A percentile compares a stretch with the other conserved stretches of the same genome.
Conservation (phyloP, 2,329 filamentous ascomycete genomes). For the Neophaeococcomyces aloes region DNA sequence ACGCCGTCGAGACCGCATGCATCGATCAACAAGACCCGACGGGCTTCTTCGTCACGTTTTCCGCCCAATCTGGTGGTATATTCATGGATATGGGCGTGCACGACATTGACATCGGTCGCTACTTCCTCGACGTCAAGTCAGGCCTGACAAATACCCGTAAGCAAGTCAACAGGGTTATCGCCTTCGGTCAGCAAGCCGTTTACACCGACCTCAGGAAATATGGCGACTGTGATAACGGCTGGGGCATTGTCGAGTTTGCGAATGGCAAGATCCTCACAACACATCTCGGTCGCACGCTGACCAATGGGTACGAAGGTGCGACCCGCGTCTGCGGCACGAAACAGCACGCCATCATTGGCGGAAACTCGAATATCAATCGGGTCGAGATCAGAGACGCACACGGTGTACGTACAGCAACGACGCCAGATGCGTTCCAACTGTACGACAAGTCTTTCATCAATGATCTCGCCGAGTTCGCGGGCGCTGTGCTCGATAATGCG, state of each 20-base stretch:
- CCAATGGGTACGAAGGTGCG: constrained; percentile 27
- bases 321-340: constrained; percentile 30
- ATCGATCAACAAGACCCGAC: constrained; percentile 8
- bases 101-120: constrained; percentile 22
- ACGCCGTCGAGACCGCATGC: constrained; percentile 10
- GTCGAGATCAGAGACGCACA: constrained; percentile 9
- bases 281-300: constrained; percentile 29
- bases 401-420: constrained; percentile 10
- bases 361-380: constrained; percentile 9
- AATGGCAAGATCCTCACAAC: constrained; percentile 30
- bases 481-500: constrained; percentile 6
- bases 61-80: constrained; percentile 26
- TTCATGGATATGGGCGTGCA: constrained; percentile 28
- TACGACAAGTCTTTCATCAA: constrained; percentile 12
- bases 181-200: constrained; percentile 25
- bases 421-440: constrained; percentile 9
- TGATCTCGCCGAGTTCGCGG: constrained; percentile 10
- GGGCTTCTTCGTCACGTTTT: constrained; percentile 27
- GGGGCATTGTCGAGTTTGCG: constrained; percentile 29
- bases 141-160: constrained; percentile 24
- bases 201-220: constrained; percentile 24
- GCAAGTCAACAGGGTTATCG: constrained; percentile 24
- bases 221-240: constrained; percentile 20
- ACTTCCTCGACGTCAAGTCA: constrained; percentile 19
- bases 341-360: constrained; percentile 18